These are phyloP conservation scores for Dorcoceras hygrometricum DNA, from an alignment of 257 asterid genomes.

Conservation along the genomic window DNA sequence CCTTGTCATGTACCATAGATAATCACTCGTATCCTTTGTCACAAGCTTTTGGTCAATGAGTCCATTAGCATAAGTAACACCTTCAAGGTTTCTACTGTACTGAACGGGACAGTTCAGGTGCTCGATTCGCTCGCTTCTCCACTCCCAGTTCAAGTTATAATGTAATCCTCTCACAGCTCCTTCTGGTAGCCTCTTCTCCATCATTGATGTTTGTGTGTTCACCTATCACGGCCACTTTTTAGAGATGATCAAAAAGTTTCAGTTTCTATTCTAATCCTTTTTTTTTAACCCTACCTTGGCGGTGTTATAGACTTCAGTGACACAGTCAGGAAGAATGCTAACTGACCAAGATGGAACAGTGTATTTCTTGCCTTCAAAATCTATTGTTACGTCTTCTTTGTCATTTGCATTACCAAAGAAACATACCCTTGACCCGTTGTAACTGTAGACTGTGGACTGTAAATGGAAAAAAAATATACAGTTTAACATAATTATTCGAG, in stretches of 20 bases:
- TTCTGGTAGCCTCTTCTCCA: constrained; percentile 26
- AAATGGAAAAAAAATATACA: background rate
- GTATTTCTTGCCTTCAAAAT: constrained; percentile 34
- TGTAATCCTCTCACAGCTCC: constrained; percentile 19
- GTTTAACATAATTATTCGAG: background rate
- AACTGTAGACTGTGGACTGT: constrained; percentile 33
- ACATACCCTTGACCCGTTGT: constrained; percentile 34
- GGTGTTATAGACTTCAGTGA: constrained; percentile 38
- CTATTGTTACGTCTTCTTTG: constrained; percentile 15
- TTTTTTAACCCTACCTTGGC: constrained; percentile 28
- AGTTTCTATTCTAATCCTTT: background rate
- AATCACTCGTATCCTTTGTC: constrained; percentile 46
- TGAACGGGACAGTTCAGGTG: constrained; percentile 7
- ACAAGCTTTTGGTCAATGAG: constrained; percentile 42
- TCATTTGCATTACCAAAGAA: constrained; percentile 40
- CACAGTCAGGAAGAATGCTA: constrained; percentile 46
- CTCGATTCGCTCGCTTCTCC: constrained; percentile 32
- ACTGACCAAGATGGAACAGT: constrained; percentile 45
- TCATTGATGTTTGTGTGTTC: constrained; percentile 22
- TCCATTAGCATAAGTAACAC: constrained; percentile 22
- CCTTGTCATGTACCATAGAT: constrained; percentile 59
- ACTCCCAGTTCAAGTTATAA: constrained; percentile 30
- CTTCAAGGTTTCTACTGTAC: background rate
- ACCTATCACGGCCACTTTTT: constrained; percentile 21
- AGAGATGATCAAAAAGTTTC: background rate